Evolutionary conservation across 306 rosid species (phyloP).

Genomic region (Elaeagnus macrophylla): DNA sequence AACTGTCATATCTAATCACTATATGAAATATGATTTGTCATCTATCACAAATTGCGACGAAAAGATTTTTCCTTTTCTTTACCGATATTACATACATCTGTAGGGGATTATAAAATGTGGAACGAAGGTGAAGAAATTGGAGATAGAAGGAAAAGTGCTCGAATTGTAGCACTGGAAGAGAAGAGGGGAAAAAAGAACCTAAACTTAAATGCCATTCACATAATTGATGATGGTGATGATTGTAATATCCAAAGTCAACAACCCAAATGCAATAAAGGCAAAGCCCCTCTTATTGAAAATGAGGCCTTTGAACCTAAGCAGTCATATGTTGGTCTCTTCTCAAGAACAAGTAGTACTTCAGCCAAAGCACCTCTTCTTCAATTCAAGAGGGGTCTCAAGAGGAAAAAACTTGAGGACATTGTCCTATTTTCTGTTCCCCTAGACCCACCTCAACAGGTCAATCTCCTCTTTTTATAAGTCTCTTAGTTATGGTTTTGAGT

Average conservation of each 20-base stretch:
- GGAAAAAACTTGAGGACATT: conserved; percentile 27
- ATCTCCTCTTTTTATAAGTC: conserved; percentile 2
- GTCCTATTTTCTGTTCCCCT: background rate
- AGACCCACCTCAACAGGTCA: conserved; percentile 17
- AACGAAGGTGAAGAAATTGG: conserved; percentile 3
- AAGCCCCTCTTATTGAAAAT: background rate
- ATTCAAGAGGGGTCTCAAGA: conserved; percentile 22
- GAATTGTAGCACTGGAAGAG: conserved; percentile 26
- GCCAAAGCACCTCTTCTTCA: background rate
- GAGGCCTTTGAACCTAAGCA: background rate
- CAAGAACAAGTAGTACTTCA: background rate
- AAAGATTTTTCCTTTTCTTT: background rate
- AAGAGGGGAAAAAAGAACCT: conserved; percentile 13
- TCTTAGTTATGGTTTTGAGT: background rate
- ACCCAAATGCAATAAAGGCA: background rate
- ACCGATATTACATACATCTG: background rate
- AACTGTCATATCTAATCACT: too few species aligned
- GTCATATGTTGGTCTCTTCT: background rate
- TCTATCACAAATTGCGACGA: too few species aligned
- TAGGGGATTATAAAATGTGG: conserved; percentile 10
- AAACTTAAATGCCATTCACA: background rate
- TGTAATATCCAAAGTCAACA: background rate
- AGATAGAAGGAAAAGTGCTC: conserved; percentile 25
- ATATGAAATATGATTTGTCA: too few species aligned
- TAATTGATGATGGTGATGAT: background rate